Conservation (phyloP, 2,329 filamentous ascomycete species). For the Diaporthe sp. region DNA sequence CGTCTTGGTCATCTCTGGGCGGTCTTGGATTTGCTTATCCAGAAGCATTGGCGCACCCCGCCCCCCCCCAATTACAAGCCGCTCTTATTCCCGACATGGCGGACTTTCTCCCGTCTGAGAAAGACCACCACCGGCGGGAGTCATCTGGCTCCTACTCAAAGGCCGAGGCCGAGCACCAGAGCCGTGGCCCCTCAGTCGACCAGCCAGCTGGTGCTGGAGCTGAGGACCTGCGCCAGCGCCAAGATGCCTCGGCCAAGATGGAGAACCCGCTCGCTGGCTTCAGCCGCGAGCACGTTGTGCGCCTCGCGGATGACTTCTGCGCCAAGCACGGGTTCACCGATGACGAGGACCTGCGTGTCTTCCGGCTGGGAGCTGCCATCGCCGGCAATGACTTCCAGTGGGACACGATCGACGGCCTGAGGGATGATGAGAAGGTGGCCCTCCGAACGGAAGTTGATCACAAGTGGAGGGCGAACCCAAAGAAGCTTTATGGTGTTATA, state of each 20-base stretch:
- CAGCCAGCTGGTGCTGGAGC: constrained; percentile 22
- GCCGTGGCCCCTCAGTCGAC: not conserved
- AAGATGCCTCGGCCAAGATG: constrained; percentile 50
- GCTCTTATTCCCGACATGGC: constrained; percentile 19
- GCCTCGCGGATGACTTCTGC: constrained; percentile 69
- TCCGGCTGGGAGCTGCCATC: constrained; percentile 68
- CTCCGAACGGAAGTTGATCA: constrained; percentile 71
- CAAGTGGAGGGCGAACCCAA: constrained; percentile 74
- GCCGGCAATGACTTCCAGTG: constrained; percentile 63
- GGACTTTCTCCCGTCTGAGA: constrained; percentile 33
- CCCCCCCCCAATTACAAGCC: not conserved
- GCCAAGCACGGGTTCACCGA: constrained; percentile 63
- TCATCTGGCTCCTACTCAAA: constrained; percentile 39
- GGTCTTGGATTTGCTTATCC: constrained; percentile 3
- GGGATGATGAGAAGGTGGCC: constrained; percentile 65
- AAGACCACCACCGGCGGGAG: constrained; percentile 37
- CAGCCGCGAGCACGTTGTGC: constrained; percentile 57
- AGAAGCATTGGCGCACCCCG: not conserved
- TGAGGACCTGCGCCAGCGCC: constrained; percentile 43
- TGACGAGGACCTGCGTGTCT: constrained; percentile 67
- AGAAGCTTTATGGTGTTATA: constrained; percentile 73
- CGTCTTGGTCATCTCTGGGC: constrained; percentile 24
- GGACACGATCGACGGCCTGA: constrained; percentile 62
- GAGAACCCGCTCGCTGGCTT: constrained; percentile 55
- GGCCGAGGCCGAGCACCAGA: constrained; percentile 42